Base-by-base conservation (phyloP, 2,329 filamentous ascomycete genomes). In the Cylindrodendrum hubeiense region DNA sequence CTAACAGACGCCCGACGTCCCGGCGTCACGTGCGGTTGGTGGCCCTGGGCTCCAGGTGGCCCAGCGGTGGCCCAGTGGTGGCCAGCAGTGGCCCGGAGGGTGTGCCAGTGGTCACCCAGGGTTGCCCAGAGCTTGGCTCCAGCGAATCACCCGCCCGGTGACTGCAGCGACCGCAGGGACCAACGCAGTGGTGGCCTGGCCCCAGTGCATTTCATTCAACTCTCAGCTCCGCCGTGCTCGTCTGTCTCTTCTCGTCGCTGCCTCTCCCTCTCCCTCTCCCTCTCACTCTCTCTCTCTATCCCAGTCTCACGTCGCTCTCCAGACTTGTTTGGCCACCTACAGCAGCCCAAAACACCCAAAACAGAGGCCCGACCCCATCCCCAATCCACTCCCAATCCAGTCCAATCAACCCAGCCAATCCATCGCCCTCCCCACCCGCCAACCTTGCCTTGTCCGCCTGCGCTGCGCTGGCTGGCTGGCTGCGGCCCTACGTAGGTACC, bases 301-400 rank as follows among this genome's bases (percentile, higher is more conserved):
- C 52, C 51, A 24, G 41, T 47, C 52, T 50, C 43, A 50, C 41
- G 33, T 44, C 22, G 9, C 26, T 46, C 22, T 28, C 24, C 46
- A 12, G 26, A 7, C 46, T 47, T 10, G 24, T 51, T 43, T 43
- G 46, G 46, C 53, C 54, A 51, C 37, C 37, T 8, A 17, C 47
- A 13, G 46, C 33, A 28, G 49, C n/a, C n/a, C n/a, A n/a, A n/a
- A n/a, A n/a, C n/a, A n/a, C 30, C 30, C 19, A 53, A 53, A 53
- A 39, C 34, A 53, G 50, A 53, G 50, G 50, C 50, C 50, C 33
- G 26, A 65, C 60, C 66, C 63, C 67, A 71, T 67, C 60, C 63
- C 66, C 69, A 58, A 57, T 59, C 65, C 67, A 43, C 58, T 66
- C 63, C 66, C 69, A 58, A 57, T 59, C 65, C 67, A 43, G 58